A percentile compares a stretch with the other conserved stretches of the same genome.
Evolutionary conservation across 225 moss, liverwort and hornwort genomes (phyloP).

Genomic region (Pseudisothecium myosuroides): DNA sequence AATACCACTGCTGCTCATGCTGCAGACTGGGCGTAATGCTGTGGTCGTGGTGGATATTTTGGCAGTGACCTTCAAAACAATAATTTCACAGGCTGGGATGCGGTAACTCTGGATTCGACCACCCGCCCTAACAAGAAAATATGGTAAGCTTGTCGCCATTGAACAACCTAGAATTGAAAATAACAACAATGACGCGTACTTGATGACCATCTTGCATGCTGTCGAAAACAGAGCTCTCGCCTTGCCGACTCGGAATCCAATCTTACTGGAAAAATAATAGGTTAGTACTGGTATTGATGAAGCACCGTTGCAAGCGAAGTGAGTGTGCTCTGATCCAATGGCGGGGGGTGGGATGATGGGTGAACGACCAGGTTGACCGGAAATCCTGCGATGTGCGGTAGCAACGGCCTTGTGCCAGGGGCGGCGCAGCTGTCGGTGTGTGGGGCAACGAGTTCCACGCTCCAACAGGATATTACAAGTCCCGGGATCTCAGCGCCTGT

Average conservation of each 20-base stretch:
- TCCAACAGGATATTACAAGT: background rate
- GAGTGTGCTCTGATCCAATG: background rate
- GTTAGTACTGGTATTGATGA: background rate
- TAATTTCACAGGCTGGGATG: conserved; percentile 9
- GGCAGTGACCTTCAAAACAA: conserved; percentile 36
- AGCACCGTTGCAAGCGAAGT: background rate
- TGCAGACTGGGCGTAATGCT: background rate
- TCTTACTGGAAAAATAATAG: background rate
- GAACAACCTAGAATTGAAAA: background rate
- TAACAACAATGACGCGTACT: background rate
- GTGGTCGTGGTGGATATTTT: background rate
- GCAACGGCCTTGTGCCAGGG: background rate
- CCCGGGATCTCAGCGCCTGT: background rate
- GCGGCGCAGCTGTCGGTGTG: conserved; percentile 1
- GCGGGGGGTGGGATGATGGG: background rate
- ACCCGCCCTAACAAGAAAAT: conserved; percentile 1
- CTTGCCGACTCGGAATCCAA: background rate
- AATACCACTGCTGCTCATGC: background rate
- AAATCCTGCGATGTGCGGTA: conserved; percentile 18
- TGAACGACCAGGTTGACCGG: conserved; percentile 21
- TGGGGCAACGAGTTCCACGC: background rate
- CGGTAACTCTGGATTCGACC: background rate
- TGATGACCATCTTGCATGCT: background rate
- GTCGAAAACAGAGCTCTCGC: background rate
- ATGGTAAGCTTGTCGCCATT: conserved; percentile 4